phyloP scores from a whole-genome alignment of 148 eudicot genomes.

The Arctostaphylos glauca region DNA sequence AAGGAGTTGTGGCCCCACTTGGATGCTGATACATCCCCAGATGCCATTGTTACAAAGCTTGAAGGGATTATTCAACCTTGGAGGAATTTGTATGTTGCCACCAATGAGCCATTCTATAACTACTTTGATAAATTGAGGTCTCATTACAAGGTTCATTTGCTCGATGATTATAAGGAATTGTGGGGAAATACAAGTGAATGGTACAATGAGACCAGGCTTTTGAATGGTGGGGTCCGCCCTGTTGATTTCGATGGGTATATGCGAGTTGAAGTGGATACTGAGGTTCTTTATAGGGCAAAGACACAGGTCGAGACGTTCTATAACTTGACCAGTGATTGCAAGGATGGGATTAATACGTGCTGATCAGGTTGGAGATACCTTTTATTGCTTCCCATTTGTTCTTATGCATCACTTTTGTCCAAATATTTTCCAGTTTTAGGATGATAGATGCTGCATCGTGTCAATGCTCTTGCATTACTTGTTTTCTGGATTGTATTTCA shows the following conservation, averaged over 20 bases:
- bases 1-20: conserved; percentile 80
- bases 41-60: conserved; percentile 64
- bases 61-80: conserved; percentile 53
- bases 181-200: conserved; percentile 96
- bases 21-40: conserved; percentile 86
- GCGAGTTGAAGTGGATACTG: conserved; percentile 94
- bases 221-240: conserved; percentile 62
- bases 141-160: conserved; percentile 85
- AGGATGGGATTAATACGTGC: conserved; percentile 84
- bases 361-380: conserved; percentile 32
- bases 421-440: conserved; percentile 15
- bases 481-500: conserved; percentile 6
- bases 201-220: conserved; percentile 70
- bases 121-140: conserved; percentile 93
- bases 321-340: conserved; percentile 87
- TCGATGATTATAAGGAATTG: conserved; percentile 77
- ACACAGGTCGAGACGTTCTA: conserved; percentile 85
- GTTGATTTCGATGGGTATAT: conserved; percentile 90
- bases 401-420: conserved; percentile 9
- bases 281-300: conserved; percentile 84
- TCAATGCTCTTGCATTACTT: conserved; percentile 8
- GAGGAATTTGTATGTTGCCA: conserved; percentile 88
- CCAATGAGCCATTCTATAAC: conserved; percentile 87
- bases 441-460: conserved; percentile 9
- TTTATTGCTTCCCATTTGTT: conserved; percentile 12